phyloP scores from a whole-genome alignment of 2,329 filamentous ascomycete genomes.

The Corynespora cassiicola region DNA sequence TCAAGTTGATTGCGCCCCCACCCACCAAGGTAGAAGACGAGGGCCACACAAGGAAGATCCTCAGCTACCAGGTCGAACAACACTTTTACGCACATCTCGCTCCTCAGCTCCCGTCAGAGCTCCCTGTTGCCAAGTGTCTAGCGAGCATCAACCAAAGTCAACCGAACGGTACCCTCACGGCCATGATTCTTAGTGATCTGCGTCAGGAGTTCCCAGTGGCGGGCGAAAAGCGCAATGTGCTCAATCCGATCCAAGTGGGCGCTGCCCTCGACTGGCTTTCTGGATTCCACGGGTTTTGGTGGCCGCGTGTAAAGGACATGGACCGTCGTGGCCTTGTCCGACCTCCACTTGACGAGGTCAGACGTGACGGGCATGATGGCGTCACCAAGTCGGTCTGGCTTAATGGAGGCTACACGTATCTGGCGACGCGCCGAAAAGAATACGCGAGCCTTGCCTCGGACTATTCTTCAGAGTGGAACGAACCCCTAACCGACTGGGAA shows the following conservation, averaged over 20 bases:
- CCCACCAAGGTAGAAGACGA: constrained; percentile 54
- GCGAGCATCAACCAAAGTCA: constrained; percentile 51
- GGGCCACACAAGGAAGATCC: constrained; percentile 69
- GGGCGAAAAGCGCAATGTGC: constrained; percentile 59
- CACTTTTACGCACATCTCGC: constrained; percentile 68
- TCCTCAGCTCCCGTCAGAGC: constrained; percentile 51
- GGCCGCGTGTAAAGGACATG: constrained; percentile 40
- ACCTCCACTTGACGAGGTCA: constrained; percentile 63
- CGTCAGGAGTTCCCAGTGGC: constrained; percentile 61
- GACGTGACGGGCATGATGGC: constrained; percentile 31
- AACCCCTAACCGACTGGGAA: constrained; percentile 52
- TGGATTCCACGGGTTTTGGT: constrained; percentile 65
- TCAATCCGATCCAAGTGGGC: constrained; percentile 57
- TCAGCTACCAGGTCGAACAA: constrained; percentile 72
- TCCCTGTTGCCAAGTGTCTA: constrained; percentile 60
- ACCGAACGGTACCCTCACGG: constrained; percentile 47
- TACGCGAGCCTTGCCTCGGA: constrained; percentile 58
- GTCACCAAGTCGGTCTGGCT: constrained; percentile 57
- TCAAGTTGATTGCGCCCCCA: constrained; percentile 68
- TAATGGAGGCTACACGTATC: constrained; percentile 73
- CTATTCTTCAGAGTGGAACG: constrained; percentile 62
- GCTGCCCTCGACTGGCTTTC: constrained; percentile 69
- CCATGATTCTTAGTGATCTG: constrained; percentile 66
- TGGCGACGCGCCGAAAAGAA: constrained; percentile 67
- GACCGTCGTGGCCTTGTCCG: constrained; percentile 50